phyloP scores from a whole-genome alignment of 2,329 filamentous ascomycete genomes.

The Coniochaeta prunicola region DNA sequence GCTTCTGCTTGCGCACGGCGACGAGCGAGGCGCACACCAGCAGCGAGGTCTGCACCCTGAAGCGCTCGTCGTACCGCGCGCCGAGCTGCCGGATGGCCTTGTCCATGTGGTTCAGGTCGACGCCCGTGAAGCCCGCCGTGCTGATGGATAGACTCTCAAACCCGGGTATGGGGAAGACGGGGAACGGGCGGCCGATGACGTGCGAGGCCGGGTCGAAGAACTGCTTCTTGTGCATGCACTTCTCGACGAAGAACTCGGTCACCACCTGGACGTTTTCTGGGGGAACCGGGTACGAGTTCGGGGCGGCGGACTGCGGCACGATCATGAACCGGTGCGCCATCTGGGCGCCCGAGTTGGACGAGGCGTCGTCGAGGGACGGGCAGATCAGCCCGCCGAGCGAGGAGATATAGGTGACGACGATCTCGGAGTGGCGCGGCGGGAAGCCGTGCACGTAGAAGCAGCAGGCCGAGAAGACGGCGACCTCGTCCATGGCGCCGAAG shows the following conservation, averaged over 20 bases:
- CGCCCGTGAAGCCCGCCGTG: slow-evolving; percentile 74
- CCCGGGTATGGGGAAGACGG: slow-evolving; percentile 58
- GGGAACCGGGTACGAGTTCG: slow-evolving; percentile 33
- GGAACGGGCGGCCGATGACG: slow-evolving; percentile 71
- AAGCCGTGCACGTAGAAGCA: slow-evolving; percentile 57
- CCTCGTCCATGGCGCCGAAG: slow-evolving; percentile 17
- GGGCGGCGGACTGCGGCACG: slow-evolving; percentile 44
- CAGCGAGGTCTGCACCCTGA: slow-evolving; percentile 65
- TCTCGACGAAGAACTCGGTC: slow-evolving; percentile 92
- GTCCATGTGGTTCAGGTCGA: slow-evolving; percentile 79
- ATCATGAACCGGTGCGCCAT: slow-evolving; percentile 39
- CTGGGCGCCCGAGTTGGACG: slow-evolving; percentile 20
- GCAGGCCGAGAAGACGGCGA: slow-evolving; percentile 46
- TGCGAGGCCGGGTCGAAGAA: slow-evolving; percentile 64
- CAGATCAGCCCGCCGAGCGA: slow-evolving; percentile 40
- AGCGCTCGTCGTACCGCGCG: slow-evolving; percentile 70
- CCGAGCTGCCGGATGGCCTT: slow-evolving; percentile 71
- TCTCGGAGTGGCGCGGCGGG: slow-evolving; percentile 38
- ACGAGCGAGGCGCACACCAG: slow-evolving; percentile 61
- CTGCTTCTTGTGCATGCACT: slow-evolving; percentile 70
- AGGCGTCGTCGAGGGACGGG: slow-evolving; percentile 32
- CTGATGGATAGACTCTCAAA: slow-evolving; percentile 68
- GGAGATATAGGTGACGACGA: slow-evolving; percentile 38
- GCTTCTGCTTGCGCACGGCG: slow-evolving; percentile 63
- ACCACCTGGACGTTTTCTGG: slow-evolving; percentile 44